phyloP scores from a whole-genome alignment of 371 early-diverging fungal genomes.

The Fennellomyces sp. region DNA sequence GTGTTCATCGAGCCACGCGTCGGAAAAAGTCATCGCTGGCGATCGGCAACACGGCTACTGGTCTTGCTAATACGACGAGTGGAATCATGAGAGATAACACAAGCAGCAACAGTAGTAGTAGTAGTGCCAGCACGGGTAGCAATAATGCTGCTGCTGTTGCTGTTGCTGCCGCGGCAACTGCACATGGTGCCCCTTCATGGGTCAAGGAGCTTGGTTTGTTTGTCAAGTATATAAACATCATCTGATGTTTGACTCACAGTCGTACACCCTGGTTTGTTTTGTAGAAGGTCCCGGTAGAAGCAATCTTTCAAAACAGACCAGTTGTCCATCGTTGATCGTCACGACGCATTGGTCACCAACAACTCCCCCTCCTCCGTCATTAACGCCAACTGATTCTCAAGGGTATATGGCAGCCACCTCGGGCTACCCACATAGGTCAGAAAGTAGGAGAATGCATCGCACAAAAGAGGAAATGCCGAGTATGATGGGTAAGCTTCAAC shows the following conservation, averaged over 20 bases:
- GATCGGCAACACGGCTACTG: neutral
- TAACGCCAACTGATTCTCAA: constrained; percentile 3
- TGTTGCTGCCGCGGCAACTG: neutral
- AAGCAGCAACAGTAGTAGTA: neutral
- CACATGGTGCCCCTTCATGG: neutral
- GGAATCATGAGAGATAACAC: too few species aligned
- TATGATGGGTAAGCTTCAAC: constrained; percentile 15
- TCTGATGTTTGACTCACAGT: neutral
- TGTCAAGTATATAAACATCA: constrained; percentile 2
- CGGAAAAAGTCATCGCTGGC: constrained; percentile 11
- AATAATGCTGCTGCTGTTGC: neutral
- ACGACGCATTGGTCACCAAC: constrained; percentile 10
- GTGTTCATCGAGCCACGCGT: constrained; percentile 34
- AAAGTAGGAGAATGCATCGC: neutral
- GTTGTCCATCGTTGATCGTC: constrained; percentile 13
- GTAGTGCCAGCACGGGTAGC: neutral
- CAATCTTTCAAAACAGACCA: constrained; percentile 13
- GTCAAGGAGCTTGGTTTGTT: neutral
- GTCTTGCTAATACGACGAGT: neutral
- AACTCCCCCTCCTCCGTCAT: constrained; percentile 4
- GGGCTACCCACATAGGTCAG: neutral
- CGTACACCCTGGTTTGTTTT: constrained; percentile 1
- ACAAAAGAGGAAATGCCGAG: constrained; percentile 18
- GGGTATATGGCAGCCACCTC: neutral
- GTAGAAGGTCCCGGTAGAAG: constrained; percentile 3